A percentile compares a stretch with the other conserved stretches of the same genome.
phyloP scores from a whole-genome alignment of 2,329 filamentous ascomycete species.

The Cladophialophora yegresii region DNA sequence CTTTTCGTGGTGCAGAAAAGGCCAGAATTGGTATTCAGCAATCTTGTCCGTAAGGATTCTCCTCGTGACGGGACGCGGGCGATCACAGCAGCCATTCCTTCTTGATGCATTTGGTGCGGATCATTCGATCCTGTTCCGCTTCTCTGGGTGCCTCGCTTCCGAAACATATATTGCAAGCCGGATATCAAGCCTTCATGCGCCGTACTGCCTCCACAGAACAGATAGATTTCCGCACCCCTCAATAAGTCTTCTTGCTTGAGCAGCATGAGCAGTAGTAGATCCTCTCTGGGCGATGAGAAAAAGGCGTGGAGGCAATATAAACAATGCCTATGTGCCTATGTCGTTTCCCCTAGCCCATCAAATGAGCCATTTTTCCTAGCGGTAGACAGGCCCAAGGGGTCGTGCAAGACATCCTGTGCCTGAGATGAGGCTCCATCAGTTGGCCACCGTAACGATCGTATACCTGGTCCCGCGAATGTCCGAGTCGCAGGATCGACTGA shows the following conservation, averaged over 20 bases:
- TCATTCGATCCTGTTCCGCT: neutral
- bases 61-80: neutral
- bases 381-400: neutral
- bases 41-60: neutral
- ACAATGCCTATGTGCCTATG: neutral
- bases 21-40: neutral
- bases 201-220: neutral
- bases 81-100: neutral
- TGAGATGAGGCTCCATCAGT: neutral
- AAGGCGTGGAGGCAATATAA: neutral
- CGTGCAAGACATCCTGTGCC: neutral
- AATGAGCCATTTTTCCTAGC: neutral
- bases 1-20: neutral
- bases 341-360: neutral
- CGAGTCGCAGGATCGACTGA: neutral
- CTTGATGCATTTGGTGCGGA: neutral
- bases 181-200: neutral
- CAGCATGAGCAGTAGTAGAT: neutral
- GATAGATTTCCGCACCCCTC: neutral
- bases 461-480: neutral
- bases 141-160: neutral
- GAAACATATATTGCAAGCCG: neutral
- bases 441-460: neutral
- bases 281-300: neutral
- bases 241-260: neutral